Percentiles rank a stretch among this genome's conserved stretches.
These are phyloP conservation scores for Metrosideros polymorpha DNA, from an alignment of 441 rosid genomes.

Conservation along the genomic window DNA sequence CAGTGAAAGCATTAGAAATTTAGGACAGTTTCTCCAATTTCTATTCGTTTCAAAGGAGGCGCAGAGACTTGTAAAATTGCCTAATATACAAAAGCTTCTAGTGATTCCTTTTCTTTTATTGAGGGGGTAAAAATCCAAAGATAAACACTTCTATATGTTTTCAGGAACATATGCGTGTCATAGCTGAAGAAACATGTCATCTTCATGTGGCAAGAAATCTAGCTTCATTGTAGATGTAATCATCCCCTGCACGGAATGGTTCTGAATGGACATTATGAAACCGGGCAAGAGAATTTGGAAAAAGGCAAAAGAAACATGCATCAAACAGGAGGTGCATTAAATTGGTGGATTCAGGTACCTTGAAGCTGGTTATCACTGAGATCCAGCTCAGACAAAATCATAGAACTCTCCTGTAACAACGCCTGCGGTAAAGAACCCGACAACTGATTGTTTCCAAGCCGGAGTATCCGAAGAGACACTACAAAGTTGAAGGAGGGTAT, in stretches of 20 bases:
- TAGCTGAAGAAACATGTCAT: neutral
- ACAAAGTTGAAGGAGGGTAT: constrained; percentile 61
- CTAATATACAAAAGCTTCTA: neutral
- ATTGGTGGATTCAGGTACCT: constrained; percentile 37
- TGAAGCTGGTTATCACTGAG: constrained; percentile 71
- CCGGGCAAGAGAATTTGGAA: neutral
- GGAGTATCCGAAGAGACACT: constrained; percentile 61
- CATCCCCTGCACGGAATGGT: neutral
- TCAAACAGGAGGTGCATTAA: neutral
- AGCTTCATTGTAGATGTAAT: neutral
- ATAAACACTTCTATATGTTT: neutral
- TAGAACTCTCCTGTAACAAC: constrained; percentile 60
- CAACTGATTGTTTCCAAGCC: constrained; percentile 54
- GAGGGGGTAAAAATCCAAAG: neutral
- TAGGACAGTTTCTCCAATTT: neutral
- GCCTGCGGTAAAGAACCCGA: constrained; percentile 59
- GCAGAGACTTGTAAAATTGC: neutral
- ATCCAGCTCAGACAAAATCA: constrained; percentile 69
- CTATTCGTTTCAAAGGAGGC: neutral
- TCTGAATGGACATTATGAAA: neutral
- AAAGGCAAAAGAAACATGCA: neutral
- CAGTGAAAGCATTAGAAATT: neutral
- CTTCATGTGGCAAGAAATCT: neutral
- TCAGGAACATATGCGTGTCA: neutral
- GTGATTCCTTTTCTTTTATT: neutral